These are phyloP conservation scores for Salix udensis DNA, from an alignment of 345 rosid genomes.

Conservation along the genomic window DNA sequence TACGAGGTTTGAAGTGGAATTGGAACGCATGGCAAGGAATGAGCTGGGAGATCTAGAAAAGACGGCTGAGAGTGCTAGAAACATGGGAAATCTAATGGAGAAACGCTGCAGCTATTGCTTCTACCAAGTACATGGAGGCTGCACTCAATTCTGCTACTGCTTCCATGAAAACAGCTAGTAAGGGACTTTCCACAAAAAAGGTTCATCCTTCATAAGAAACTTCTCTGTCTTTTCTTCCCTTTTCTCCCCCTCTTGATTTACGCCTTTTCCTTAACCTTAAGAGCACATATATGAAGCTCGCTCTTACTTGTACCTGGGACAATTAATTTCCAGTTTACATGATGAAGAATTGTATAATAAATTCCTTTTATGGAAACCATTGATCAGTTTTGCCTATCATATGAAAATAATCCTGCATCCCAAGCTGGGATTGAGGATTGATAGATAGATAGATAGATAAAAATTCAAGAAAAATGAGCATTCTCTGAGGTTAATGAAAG, in stretches of 20 bases:
- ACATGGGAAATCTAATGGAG: conserved; percentile 52
- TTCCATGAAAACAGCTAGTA: conserved; percentile 76
- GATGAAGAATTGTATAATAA: not conserved
- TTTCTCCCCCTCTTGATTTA: not conserved
- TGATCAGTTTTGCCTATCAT: not conserved
- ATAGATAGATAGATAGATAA: not conserved
- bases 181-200: conserved; percentile 51
- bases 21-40: conserved; percentile 47
- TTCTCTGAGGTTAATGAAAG: not conserved
- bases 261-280: not conserved
- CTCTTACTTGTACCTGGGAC: not conserved
- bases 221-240: not conserved
- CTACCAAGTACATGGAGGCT: conserved; percentile 69
- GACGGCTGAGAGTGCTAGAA: conserved; percentile 59
- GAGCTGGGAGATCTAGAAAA: conserved; percentile 43
- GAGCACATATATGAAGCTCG: not conserved
- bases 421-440: not conserved
- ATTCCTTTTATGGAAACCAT: not conserved
- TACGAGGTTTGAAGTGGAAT: conserved; percentile 59
- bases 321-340: not conserved
- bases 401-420: not conserved
- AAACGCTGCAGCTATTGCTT: conserved; percentile 59
- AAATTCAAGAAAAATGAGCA: not conserved
- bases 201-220: conserved; percentile 64
- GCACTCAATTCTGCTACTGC: conserved; percentile 75